Evolutionary conservation across 306 rosid species (phyloP), one percentile per base, ranked within the genome.

Genomic region (Prinsepia uniflora): DNA sequence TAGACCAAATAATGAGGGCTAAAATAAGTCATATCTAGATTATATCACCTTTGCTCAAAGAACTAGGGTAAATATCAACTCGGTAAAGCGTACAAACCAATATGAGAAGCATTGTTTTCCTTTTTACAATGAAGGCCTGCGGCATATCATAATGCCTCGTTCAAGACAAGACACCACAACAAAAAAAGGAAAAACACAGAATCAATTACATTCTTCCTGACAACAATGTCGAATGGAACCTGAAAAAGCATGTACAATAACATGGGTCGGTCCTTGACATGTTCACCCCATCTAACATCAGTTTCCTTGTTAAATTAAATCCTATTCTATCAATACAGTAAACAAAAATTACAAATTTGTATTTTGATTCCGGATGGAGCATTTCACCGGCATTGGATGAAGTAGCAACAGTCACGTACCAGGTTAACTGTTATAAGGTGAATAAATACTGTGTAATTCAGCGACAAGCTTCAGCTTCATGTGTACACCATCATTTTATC

Each of bases 211-310:
- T 59, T 68, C 22, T 55, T 18, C 20, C 58, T 40, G 65, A 53
- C 14, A 68, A 50, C 62, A 48, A 40, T 46, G 52, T 59, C 55
- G 8, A 48, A 68, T 2, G 18, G 59, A 67, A 67, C 65, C 58
- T 22, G 43, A 66, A 34, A 59, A 17, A 48, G 9, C 56, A 45
- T 53, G 53, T 53, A 70, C 73, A 41, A 62, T 39, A 39, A 62
- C 57, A 63, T 52, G 49, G 43, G 15, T 17, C 36, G 24, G 22
- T 39, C 63, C 20, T 66, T 55, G 62, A 67, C 54, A 63, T 53
- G 70, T 69, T 62, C 7, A 47, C 70, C 62, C 24, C 79, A 67
- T n/a, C 79, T n/a, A 42, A 50, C 58, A 36, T 67, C 73, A 10
- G 68, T 39, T 70, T 41, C 62, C 76, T 46, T 15, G 67, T 65